Percentiles rank a stretch among this genome's conserved stretches.
Conservation (phyloP, 306 rosid genomes). For the Vigna reflexopilosa region DNA sequence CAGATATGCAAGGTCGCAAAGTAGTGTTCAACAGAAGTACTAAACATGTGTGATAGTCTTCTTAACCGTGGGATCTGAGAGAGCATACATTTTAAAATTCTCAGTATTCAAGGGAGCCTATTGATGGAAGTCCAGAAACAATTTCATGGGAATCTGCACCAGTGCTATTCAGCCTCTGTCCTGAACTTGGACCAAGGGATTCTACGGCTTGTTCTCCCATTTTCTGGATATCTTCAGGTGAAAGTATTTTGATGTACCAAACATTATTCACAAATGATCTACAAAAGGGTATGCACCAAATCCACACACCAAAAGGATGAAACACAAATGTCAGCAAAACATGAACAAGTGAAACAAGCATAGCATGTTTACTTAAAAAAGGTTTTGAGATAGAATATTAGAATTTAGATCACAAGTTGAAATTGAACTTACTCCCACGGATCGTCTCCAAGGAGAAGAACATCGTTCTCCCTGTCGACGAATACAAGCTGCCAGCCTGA, state of each 20-base stretch:
- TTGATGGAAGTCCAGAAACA: constrained; percentile 66
- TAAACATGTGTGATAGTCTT: constrained; percentile 36
- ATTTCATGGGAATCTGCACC: constrained; percentile 58
- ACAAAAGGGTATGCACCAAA: constrained; percentile 39
- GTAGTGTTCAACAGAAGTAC: constrained; percentile 41
- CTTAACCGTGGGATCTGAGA: constrained; percentile 38
- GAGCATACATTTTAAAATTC: constrained; percentile 31
- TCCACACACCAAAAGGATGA: constrained; percentile 18
- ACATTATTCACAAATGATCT: constrained; percentile 86
- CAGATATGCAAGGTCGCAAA: constrained; percentile 26
- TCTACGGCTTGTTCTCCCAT: constrained; percentile 76
- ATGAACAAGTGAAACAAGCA: constrained; percentile 23
- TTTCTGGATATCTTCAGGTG: constrained; percentile 84
- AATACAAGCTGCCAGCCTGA: constrained; percentile 99
- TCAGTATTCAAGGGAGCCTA: constrained; percentile 72
- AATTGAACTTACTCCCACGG: constrained; percentile 88
- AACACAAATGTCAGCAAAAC: constrained; percentile 33
- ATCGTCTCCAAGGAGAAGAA: constrained; percentile 96
- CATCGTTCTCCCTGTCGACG: constrained; percentile 96
- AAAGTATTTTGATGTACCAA: constrained; percentile 87
- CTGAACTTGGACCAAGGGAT: constrained; percentile 62
- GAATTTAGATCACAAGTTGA: constrained; percentile 11
- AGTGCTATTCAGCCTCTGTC: constrained; percentile 58
- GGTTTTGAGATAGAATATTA: neutral
- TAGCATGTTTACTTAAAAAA: neutral